Evolutionary conservation across 2,329 filamentous ascomycete species (phyloP), one percentile per base, ranked within the genome.

Genomic region (Didymella sp.): DNA sequence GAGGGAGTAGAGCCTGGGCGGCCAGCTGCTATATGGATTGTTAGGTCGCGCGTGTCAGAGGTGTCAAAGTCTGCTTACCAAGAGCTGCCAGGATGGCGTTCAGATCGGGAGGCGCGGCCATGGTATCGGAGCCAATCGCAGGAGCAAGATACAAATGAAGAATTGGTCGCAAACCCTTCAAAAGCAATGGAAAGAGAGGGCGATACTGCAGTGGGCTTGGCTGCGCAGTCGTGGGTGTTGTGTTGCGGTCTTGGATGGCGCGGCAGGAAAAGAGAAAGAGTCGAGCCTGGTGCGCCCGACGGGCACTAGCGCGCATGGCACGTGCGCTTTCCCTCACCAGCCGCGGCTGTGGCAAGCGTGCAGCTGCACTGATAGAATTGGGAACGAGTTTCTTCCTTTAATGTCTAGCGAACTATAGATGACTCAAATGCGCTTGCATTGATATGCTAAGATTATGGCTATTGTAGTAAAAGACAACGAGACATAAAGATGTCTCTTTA

Each of bases 1-100:
- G 79, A 76, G 17, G 81, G 80, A 12, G 80, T 79, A 24, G 77
- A 76, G 54, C 79, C 78, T 40, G 80, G 77, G 48, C 67, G 65
- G 62, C 82, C 80, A 31, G 69, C 69, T 65, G 82, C 82, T 81
- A 61, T 19, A 28, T n/a, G 19, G 33, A 30, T 21, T 53, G 40
- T 67, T 31, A 69, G 61, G 52, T 35, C 28, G 25, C 47, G 31
- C 24, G 15, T 15, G 24, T 22, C 35, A 13, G 22, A 21, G 28
- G 40, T 13, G 41, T 19, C 15, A 37, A 46, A 37, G 15, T 30
- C 45, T 28, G 60, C 72, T 41, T 69, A 77, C 75, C 74, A 24
- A 77, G 68, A 37, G 75, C 75, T 48, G 72, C 72, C 50, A 77
- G 69, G 55, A 77, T 76, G 53, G 74, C 71, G 59, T 72, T 72